Conservation (phyloP, 1,284 basidiomycete genomes). For the Tremellales sp. region DNA sequence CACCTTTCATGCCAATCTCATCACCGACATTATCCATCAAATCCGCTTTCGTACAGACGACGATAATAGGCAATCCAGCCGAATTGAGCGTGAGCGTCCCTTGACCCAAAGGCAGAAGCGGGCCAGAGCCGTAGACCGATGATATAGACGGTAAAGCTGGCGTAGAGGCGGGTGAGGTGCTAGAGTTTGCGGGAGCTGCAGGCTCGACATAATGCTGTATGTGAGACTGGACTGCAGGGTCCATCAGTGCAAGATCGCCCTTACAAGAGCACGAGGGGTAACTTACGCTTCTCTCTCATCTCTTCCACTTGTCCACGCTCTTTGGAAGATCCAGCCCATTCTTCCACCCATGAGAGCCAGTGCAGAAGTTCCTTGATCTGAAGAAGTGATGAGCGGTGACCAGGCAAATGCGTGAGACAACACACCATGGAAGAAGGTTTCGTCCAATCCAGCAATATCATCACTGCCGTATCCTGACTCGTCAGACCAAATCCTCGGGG, state of each 20-base stretch:
- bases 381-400: not conserved
- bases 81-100: conserved; percentile 75
- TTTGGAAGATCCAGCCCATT: conserved; percentile 55
- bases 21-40: conserved; percentile 75
- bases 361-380: conserved; percentile 70
- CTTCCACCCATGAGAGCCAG: conserved; percentile 81
- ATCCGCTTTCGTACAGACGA: conserved; percentile 88
- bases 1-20: conserved; percentile 55
- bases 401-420: not conserved
- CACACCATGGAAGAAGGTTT: conserved; percentile 74
- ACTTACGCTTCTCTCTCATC: conserved; percentile 73
- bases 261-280: no score
- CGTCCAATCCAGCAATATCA: conserved; percentile 95
- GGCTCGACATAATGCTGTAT: conserved; percentile 87
- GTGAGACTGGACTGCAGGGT: conserved; percentile 80
- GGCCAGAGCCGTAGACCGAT: conserved; percentile 48
- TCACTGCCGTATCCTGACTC: conserved; percentile 68
- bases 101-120: conserved; percentile 67
- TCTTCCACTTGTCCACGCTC: conserved; percentile 61
- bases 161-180: conserved; percentile 18
- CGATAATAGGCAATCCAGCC: conserved; percentile 79
- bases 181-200: conserved; percentile 51
- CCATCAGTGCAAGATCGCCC: not conserved
- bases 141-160: conserved; percentile 54
- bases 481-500: conserved; percentile 14